phyloP scores from a whole-genome alignment of 352 stramenopile species.

The Phytopythium litorale region DNA sequence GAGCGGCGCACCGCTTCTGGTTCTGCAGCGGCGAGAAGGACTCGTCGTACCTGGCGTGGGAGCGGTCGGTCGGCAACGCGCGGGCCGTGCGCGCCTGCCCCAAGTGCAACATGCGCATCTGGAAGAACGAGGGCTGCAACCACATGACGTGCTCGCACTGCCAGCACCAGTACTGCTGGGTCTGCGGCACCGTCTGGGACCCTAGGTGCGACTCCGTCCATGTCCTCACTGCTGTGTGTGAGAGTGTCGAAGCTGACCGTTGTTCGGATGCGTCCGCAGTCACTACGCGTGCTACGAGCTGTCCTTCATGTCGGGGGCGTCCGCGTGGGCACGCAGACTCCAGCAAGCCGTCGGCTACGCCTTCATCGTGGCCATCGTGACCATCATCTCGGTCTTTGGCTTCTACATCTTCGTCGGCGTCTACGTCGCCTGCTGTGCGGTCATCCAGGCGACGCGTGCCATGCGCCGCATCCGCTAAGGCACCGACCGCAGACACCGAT shows the following conservation, averaged over 20 bases:
- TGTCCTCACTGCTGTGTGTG: background rate
- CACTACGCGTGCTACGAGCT: slow-evolving; percentile 75
- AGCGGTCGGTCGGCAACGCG: slow-evolving; percentile 48
- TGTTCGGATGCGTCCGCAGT: slow-evolving; percentile 8
- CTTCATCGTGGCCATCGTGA: slow-evolving; percentile 44
- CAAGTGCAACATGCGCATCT: slow-evolving; percentile 65
- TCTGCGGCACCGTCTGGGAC: slow-evolving; percentile 54
- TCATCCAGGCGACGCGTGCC: slow-evolving; percentile 18
- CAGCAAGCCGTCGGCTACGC: slow-evolving; percentile 43
- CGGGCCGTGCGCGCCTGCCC: slow-evolving; percentile 55
- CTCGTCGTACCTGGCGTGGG: slow-evolving; percentile 53
- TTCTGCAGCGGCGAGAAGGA: slow-evolving; percentile 44
- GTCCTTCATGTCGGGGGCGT: slow-evolving; percentile 32
- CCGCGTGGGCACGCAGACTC: slow-evolving; percentile 26
- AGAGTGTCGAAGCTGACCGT: background rate
- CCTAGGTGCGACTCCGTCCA: slow-evolving; percentile 12
- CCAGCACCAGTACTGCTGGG: slow-evolving; percentile 66
- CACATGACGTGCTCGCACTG: slow-evolving; percentile 75
- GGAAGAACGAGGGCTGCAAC: slow-evolving; percentile 73
- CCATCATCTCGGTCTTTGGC: slow-evolving; percentile 49
- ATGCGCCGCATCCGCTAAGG: slow-evolving; percentile 6
- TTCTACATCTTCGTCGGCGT: slow-evolving; percentile 47
- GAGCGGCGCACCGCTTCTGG: slow-evolving; percentile 52
- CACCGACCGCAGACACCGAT: too few relatives aligned
- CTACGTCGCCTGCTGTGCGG: slow-evolving; percentile 27